phyloP scores from a whole-genome alignment of 306 rosid genomes.

The Rosa lucieae region DNA sequence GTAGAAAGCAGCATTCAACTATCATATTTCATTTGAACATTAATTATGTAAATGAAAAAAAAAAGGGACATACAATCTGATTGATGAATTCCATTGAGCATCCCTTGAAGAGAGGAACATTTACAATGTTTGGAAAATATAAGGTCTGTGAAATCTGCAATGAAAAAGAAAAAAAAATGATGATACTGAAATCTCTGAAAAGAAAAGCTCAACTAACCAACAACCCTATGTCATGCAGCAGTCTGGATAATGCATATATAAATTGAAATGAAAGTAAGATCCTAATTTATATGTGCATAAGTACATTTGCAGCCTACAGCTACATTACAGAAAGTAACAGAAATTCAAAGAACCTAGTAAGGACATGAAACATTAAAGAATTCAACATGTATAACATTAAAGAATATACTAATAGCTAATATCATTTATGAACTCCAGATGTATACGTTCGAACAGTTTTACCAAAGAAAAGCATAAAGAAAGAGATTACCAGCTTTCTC shows the following conservation, averaged over 20 bases:
- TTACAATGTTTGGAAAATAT: conserved; percentile 58
- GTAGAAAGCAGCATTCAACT: not conserved
- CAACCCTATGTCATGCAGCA: not conserved
- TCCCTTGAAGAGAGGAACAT: conserved; percentile 66
- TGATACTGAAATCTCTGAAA: not conserved
- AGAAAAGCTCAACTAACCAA: not conserved
- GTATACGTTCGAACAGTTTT: too few species aligned
- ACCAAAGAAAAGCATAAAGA: too few species aligned
- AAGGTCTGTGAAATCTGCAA: conserved; percentile 82
- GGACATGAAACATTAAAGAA: too few species aligned
- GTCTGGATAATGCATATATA: not conserved
- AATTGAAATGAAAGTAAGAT: not conserved
- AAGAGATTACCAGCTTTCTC: too few species aligned
- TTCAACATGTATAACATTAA: too few species aligned
- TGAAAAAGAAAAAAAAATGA: conserved; percentile 12
- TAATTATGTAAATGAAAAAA: not conserved
- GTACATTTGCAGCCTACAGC: not conserved
- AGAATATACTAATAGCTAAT: too few species aligned
- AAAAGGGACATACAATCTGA: conserved; percentile 72
- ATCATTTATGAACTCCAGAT: too few species aligned
- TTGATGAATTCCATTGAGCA: conserved; percentile 90
- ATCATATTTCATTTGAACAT: not conserved
- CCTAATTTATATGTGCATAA: not conserved
- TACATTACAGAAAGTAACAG: not conserved
- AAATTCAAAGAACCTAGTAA: too few species aligned